Evolutionary conservation across 2,329 filamentous ascomycete genomes (phyloP), one percentile per base, ranked within the genome.

Genomic region (Sporothrix phasma): DNA sequence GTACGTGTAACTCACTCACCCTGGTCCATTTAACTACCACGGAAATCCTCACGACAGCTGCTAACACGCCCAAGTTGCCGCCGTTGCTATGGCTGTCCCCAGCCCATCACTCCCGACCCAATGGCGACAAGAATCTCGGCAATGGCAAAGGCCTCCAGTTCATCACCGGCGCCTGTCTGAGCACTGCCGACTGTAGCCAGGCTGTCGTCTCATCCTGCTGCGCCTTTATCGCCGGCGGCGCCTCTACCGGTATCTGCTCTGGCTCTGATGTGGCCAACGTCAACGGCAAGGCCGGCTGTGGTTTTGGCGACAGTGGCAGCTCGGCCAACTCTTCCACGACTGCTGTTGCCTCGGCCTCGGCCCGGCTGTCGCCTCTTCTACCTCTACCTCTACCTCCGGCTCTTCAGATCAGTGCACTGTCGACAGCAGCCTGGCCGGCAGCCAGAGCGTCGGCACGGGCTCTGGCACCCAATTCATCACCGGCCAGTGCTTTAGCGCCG

Each of bases 351-450:
- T 45, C 61, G 13, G 2, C 63, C 6, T 31, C 53, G 6, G 45
- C 54, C 4, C 53, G 13, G 45, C 54, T 2, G n/a, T 53, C 15
- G n/a, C 59, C 4, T 26, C 29, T 15, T 34, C 29, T 3, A 26
- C 53, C 15, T 26, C 64, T 3, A 39, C 26, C 39, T 29, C 53
- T 10, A 46, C 13, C 37, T 24, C 37, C 26, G 24, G 39, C 6
- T 26, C 62, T 3, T 26, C 62, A 2, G 64, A 34, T 29, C 46
- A 61, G 51, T 69, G 67, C 63, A 26, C 59, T 10, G 63, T 75
- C 22, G 72, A 75, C 64, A 66, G 69, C 17, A 71, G 71, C 26
- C 70, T 76, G 6, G 67, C 75, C 31, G 76, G 76, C 29, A 72
- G 72, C 5, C 64, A 61, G 61, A 72, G 70, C 62, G 71, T 71